A percentile compares a stretch with the other conserved stretches of the same genome.
phyloP scores from a whole-genome alignment of 352 stramenopile species.

The Globisporangium paroecandrum region DNA sequence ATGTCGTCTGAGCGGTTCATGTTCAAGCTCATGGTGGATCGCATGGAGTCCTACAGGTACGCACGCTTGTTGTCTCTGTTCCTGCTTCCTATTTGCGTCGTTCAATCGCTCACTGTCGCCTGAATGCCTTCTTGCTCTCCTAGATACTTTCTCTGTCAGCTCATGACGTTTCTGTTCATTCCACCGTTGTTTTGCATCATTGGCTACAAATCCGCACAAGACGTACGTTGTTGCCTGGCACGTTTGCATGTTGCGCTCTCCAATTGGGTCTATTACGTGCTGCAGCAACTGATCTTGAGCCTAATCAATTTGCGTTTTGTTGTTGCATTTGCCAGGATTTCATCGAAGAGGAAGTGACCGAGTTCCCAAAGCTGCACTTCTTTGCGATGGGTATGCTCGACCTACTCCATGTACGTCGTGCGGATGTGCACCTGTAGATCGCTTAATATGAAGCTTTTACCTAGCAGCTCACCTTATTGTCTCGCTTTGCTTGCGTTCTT shows the following conservation, averaged over 20 bases:
- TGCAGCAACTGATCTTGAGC: neutral
- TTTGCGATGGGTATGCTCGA: slow-evolving; percentile 85
- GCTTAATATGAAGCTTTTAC: neutral
- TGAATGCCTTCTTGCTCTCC: neutral
- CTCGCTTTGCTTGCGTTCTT: neutral
- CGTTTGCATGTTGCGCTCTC: neutral
- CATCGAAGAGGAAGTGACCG: slow-evolving; percentile 77
- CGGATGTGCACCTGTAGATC: neutral
- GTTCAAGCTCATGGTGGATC: slow-evolving; percentile 88
- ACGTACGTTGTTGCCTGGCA: slow-evolving; percentile 28
- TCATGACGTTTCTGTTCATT: slow-evolving; percentile 89
- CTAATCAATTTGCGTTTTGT: neutral
- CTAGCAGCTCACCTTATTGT: neutral
- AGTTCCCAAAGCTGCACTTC: slow-evolving; percentile 87
- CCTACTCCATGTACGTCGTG: slow-evolving; percentile 61
- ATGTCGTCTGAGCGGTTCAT: slow-evolving; percentile 84
- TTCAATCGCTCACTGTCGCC: neutral
- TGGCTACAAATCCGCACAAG: slow-evolving; percentile 79
- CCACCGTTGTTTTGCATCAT: slow-evolving; percentile 83
- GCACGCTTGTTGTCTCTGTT: slow-evolving; percentile 1
- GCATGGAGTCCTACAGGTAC: slow-evolving; percentile 87
- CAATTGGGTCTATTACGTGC: neutral
- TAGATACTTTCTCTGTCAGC: slow-evolving; percentile 85
- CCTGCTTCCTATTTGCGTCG: neutral
- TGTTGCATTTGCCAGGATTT: slow-evolving; percentile 51